Evolutionary conservation across 495 filamentous ascomycete species (phyloP).

Genomic region (Thozetella sp.): DNA sequence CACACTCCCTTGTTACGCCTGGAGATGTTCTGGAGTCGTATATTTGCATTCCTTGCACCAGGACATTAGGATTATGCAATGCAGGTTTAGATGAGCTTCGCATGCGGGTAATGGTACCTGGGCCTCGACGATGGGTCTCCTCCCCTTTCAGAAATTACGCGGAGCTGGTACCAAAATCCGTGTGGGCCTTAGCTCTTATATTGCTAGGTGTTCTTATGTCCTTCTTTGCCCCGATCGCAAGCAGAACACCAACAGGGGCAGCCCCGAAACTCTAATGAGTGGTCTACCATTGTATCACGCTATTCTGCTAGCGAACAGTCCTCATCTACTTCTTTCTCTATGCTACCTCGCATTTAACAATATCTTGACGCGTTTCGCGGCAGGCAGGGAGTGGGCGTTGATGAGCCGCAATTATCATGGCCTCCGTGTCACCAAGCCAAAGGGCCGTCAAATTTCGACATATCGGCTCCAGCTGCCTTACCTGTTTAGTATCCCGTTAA

Average conservation of each 20-base stretch:
- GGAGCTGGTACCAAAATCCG: too few relatives aligned
- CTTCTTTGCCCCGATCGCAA: constrained; percentile 5
- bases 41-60: too few relatives aligned
- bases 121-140: too few relatives aligned
- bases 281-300: not conserved
- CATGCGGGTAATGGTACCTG: too few relatives aligned
- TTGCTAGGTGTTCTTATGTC: too few relatives aligned
- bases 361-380: not conserved
- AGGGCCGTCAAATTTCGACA: constrained; percentile 2
- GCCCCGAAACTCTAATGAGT: constrained; percentile 7
- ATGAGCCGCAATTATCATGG: not conserved
- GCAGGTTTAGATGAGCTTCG: too few relatives aligned
- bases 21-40: too few relatives aligned
- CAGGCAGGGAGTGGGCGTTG: not conserved
- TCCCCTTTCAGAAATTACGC: too few relatives aligned
- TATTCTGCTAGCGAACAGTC: not conserved
- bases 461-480: constrained; percentile 16
- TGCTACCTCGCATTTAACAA: not conserved
- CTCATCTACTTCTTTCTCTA: not conserved
- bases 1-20: too few relatives aligned
- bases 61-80: too few relatives aligned
- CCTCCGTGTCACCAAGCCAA: not conserved
- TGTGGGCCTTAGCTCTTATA: too few relatives aligned
- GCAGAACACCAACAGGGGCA: constrained; percentile 5
- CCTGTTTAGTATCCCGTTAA: constrained; percentile 14